Base-by-base conservation (phyloP, 306 rosid genomes). In the Rubus idaeus region DNA sequence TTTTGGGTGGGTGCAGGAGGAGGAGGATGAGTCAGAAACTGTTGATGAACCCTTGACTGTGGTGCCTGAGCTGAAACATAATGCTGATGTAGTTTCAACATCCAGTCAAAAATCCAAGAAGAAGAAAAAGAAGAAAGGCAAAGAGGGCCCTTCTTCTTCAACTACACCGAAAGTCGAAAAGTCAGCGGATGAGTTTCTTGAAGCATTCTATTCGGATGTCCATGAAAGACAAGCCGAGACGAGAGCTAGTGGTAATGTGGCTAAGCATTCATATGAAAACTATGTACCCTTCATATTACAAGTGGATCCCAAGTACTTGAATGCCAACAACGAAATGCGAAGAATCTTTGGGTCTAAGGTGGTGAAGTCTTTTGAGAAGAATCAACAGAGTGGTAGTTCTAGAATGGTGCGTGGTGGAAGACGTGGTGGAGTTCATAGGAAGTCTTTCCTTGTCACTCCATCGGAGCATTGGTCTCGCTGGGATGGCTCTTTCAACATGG, bases 331-430 rank as follows among this genome's bases (percentile, higher is more conserved):
- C 80, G 99, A 92, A 81, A 87, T 96, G 60, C 88, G 84, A 67
- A 88, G 99, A 83, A 92, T 92, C 80, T 92, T 96, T 89, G 98
- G 99, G 76, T 87, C 98, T 5, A 96, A 96, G 87, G 98, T 96
- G 68, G 96, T 92, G 71, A 92, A 91, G 80, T 92, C 97, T 14
- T 91, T 91, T 69, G 99, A 92, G 89, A 89, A 79, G 86, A 88
- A 79, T 77, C 83, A 87, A 70, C 97, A 89, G 79, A 91, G 89
- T 20, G 83, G 97, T 80, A 87, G 93, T 84, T 92, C 94, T 79
- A 92, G 96, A 86, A 91, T 84, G 85, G 67, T 77, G 21, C 91
- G 96, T 61, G 97, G 99, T 71, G 94, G 88, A 71, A 88, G 97
- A 73, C 91, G 90, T 57, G 88, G 82, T 68, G 86, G 76, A 26